Evolutionary conservation across 169 alveolate species (phyloP).

Genomic region (Cytauxzoon felis): DNA sequence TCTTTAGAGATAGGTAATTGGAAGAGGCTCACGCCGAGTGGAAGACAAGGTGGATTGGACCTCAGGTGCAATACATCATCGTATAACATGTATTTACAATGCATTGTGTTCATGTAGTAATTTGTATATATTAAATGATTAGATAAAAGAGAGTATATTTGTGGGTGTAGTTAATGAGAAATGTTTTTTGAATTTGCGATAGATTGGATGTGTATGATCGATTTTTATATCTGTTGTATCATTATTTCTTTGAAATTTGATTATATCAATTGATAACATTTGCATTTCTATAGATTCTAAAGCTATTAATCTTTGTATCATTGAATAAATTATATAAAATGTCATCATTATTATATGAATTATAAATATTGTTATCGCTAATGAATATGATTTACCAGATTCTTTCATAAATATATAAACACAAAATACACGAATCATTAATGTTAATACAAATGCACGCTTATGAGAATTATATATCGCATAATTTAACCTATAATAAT

Average conservation of each 20-base stretch:
- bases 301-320: constrained; percentile 9
- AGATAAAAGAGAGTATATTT: too few species aligned
- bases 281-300: constrained; percentile 49
- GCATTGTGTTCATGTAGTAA: too few species aligned
- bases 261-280: constrained; percentile 34
- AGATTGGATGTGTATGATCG: too few species aligned
- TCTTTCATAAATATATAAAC: constrained; percentile 18
- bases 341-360: constrained; percentile 19
- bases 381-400: constrained; percentile 10
- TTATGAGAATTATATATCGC: constrained; percentile 40
- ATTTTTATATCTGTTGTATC: too few species aligned
- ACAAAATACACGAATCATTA: constrained; percentile 39
- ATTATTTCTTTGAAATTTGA: constrained; percentile 12
- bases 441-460: constrained; percentile 12
- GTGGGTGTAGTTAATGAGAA: too few species aligned
- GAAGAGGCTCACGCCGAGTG: too few species aligned
- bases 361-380: constrained; percentile 6
- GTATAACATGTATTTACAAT: too few species aligned
- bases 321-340: constrained; percentile 13
- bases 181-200: too few species aligned
- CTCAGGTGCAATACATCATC: too few species aligned
- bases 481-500: constrained; percentile 17
- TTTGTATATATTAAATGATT: too few species aligned
- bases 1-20: too few species aligned
- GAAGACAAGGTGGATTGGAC: too few species aligned